phyloP scores from a whole-genome alignment of 345 rosid genomes.

The Garcia nutans region DNA sequence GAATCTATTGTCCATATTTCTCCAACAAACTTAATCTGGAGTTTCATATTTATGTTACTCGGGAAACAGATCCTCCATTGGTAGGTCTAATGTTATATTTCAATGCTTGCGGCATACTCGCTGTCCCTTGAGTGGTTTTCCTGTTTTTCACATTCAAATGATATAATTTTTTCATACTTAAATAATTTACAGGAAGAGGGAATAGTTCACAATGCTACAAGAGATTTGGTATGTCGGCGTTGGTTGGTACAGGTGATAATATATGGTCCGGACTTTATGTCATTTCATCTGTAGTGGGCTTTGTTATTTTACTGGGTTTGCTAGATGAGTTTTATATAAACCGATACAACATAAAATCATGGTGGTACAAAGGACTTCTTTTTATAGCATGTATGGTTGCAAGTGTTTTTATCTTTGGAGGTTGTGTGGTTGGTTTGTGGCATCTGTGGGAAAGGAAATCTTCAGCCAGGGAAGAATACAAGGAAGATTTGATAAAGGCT shows the following conservation, averaged over 20 bases:
- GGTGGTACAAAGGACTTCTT: constrained; percentile 91
- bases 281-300: constrained; percentile 54
- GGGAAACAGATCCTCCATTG: constrained; percentile 67
- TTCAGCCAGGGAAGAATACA: constrained; percentile 20
- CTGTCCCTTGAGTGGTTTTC: background rate
- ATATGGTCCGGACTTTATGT: constrained; percentile 75
- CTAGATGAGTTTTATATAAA: constrained; percentile 56
- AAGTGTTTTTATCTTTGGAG: constrained; percentile 65
- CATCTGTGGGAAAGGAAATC: constrained; percentile 52
- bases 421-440: constrained; percentile 68
- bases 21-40: constrained; percentile 55
- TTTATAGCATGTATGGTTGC: constrained; percentile 63
- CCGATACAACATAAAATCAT: constrained; percentile 44
- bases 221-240: constrained; percentile 57
- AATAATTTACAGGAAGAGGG: constrained; percentile 77
- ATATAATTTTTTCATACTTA: background rate
- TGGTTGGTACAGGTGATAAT: constrained; percentile 77
- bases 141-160: background rate
- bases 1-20: constrained; percentile 61
- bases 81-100: constrained; percentile 35
- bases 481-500: constrained; percentile 12
- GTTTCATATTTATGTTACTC: constrained; percentile 59
- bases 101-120: background rate
- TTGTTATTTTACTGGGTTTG: constrained; percentile 41
- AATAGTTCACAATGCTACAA: constrained; percentile 16